Evolutionary conservation across 495 filamentous ascomycete species (phyloP).

Genomic region (Penicillium paradoxum): DNA sequence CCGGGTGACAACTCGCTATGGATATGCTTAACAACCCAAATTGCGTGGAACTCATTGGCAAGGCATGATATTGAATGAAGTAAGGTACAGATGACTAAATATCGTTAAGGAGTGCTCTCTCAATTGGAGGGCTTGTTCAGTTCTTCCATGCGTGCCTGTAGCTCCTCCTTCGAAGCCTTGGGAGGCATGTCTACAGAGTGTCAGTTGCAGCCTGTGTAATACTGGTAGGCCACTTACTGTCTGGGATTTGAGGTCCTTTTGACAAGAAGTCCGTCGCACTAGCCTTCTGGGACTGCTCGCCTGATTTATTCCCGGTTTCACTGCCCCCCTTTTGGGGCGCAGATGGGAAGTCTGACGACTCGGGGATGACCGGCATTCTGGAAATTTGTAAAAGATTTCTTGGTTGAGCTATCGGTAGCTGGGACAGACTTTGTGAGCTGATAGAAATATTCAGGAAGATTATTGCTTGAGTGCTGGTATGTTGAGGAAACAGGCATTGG

Average conservation of each 20-base stretch:
- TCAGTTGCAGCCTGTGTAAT: constrained; percentile 1
- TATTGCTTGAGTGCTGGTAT: not conserved
- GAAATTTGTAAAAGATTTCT: not conserved
- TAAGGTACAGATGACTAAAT: not conserved
- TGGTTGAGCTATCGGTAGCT: not conserved
- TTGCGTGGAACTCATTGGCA: too few species aligned
- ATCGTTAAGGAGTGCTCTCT: not conserved
- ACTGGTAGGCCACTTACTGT: constrained; percentile 28
- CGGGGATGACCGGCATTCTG: constrained; percentile 36
- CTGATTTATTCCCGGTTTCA: constrained; percentile 17
- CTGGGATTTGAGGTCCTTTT: constrained; percentile 45
- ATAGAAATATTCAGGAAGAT: not conserved
- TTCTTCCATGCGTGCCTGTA: constrained; percentile 56
- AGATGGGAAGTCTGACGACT: constrained; percentile 23
- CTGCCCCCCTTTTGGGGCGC: constrained; percentile 20
- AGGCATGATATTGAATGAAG: not conserved
- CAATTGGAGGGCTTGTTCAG: constrained; percentile 52
- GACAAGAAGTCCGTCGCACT: constrained; percentile 32
- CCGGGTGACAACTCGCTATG: not conserved
- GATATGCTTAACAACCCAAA: not conserved
- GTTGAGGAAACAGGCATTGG: not conserved
- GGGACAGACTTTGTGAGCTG: not conserved
- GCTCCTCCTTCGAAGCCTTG: constrained; percentile 62
- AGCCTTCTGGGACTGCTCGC: constrained; percentile 33
- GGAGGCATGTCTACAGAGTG: constrained; percentile 44